Evolutionary conservation across 257 asterid genomes (phyloP).

Genomic region (Solanum pimpinellifolium): DNA sequence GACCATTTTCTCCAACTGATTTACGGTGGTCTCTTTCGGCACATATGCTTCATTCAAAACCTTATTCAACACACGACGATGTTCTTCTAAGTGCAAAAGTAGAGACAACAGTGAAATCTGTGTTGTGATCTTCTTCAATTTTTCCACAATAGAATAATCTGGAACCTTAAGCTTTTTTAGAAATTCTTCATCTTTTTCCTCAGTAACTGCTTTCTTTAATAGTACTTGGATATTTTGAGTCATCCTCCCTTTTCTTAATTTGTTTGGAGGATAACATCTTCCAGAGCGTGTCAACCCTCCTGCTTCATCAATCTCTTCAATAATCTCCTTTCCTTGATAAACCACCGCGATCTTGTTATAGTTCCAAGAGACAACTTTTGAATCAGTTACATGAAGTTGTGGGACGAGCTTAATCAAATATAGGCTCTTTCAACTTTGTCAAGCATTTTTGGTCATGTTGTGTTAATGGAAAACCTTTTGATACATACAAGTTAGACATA

Average conservation of each 20-base stretch:
- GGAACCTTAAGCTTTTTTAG: not conserved
- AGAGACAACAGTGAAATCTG: not conserved
- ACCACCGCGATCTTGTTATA: not conserved
- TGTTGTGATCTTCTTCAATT: not conserved
- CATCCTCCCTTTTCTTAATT: not conserved
- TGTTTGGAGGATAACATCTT: not conserved
- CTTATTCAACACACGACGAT: no score
- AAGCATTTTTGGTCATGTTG: not conserved
- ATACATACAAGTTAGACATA: not conserved
- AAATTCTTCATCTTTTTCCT: no score
- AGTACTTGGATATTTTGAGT: not conserved
- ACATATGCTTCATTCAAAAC: no score
- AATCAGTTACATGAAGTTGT: accelerated
- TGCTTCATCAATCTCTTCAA: not conserved
- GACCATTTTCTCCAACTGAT: no score
- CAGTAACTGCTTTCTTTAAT: not conserved
- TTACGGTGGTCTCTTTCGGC: no score
- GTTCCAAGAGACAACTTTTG: not conserved
- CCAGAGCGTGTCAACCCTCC: not conserved
- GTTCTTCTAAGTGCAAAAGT: no score
- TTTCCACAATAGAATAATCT: not conserved
- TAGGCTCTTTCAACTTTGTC: not conserved
- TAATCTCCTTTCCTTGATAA: not conserved
- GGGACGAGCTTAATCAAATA: not conserved
- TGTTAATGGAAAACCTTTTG: not conserved